These are phyloP conservation scores for Nicotiana tomentosiformis DNA, from an alignment of 257 asterid genomes.

Conservation along the genomic window DNA sequence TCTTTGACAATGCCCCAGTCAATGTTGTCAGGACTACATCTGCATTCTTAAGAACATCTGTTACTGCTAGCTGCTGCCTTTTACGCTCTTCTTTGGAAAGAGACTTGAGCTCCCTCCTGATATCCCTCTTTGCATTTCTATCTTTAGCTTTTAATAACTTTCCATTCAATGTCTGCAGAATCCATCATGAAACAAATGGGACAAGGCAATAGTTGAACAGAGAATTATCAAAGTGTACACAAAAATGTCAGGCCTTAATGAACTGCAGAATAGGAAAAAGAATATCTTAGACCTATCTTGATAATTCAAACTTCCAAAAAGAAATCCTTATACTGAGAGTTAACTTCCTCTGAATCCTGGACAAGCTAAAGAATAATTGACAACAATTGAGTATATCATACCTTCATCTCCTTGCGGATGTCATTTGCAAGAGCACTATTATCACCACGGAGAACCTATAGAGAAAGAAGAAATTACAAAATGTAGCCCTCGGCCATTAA, in stretches of 20 bases:
- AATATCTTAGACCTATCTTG: not conserved
- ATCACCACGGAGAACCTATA: constrained; percentile 90
- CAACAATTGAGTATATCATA: constrained; percentile 13
- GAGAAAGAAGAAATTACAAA: constrained; percentile 3
- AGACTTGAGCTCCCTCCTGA: constrained; percentile 77
- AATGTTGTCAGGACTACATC: constrained; percentile 84
- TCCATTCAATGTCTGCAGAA: constrained; percentile 68
- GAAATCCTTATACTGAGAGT: not conserved
- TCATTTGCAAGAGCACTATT: constrained; percentile 94
- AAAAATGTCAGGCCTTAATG: not conserved
- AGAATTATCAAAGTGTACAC: not conserved
- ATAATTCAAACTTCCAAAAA: not conserved
- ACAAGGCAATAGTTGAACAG: not conserved
- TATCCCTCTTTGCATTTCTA: constrained; percentile 74
- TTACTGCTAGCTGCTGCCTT: constrained; percentile 97
- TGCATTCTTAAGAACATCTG: constrained; percentile 81
- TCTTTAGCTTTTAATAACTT: constrained; percentile 89
- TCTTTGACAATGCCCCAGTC: constrained; percentile 82
- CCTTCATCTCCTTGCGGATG: constrained; percentile 98
- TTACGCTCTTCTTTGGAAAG: constrained; percentile 89
- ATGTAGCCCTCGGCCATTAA: not conserved
- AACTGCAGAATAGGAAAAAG: not conserved
- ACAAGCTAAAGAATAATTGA: not conserved
- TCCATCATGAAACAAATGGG: constrained; percentile 6
- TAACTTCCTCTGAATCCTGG: not conserved